phyloP scores from a whole-genome alignment of 2,329 filamentous ascomycete species.

The Ophiostoma sp. region DNA sequence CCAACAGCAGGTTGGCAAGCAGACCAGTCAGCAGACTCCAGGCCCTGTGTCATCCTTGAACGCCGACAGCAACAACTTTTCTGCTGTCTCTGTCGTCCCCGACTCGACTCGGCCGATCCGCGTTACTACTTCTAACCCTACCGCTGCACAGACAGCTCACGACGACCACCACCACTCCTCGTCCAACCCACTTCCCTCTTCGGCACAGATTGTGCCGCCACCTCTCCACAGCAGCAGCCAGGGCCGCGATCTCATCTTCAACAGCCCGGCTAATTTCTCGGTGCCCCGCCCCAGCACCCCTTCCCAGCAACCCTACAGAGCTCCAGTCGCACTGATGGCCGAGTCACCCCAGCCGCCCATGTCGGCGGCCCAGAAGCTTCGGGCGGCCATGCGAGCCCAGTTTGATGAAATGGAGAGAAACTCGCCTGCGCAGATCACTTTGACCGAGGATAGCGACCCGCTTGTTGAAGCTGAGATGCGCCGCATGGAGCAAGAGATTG shows the following conservation, averaged over 20 bases:
- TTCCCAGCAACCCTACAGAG: neutral
- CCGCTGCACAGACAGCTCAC: conserved; percentile 1
- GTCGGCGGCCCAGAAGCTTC: neutral
- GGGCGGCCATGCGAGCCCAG: neutral
- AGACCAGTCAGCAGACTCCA: neutral
- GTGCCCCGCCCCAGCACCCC: neutral
- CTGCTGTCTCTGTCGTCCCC: conserved; percentile 20
- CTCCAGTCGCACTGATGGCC: neutral
- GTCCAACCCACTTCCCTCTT: neutral
- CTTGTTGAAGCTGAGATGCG: neutral
- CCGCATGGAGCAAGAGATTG: neutral
- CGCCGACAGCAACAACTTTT: neutral
- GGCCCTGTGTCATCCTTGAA: neutral
- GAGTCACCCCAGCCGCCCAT: neutral
- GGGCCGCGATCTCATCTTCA: neutral
- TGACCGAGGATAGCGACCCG: conserved; percentile 4
- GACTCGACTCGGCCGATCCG: conserved; percentile 26
- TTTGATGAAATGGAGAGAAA: neutral
- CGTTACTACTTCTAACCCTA: neutral
- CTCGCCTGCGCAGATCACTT: neutral
- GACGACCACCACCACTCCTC: neutral
- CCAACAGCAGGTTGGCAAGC: neutral
- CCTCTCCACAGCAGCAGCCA: neutral
- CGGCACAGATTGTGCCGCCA: neutral
- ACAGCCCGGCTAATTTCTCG: neutral